Evolutionary conservation across 371 early-diverging fungal species (phyloP), one percentile per base, ranked within the genome.

Genomic region (Actinomortierella wolfii): DNA sequence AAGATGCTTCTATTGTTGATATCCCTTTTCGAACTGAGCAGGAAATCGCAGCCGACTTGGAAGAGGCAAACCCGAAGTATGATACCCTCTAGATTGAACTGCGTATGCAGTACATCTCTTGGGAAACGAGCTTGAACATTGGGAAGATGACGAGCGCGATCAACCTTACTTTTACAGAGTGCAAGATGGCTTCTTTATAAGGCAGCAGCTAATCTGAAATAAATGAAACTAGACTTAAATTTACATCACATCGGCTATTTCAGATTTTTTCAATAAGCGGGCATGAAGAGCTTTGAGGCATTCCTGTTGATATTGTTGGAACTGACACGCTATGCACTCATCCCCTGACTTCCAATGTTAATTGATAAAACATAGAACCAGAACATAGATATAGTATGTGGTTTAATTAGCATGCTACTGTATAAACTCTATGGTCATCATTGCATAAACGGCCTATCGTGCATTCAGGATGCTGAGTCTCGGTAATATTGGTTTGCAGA

Each of bases 231-330:
- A 34, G n/a, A n/a, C 11, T 34, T 8, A 54, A 20, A 61, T 56
- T 50, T 55, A 61, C 61, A 61, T 61, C 23, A 29, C 61, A 44
- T 61, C 61, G 21, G 61, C 61, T 20, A 61, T 61, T 55, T 61
- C 61, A 2, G 61, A 20, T 28, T 42, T 61, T 1, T 51, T 15
- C 23, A 61, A 56, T 51, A 17, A 29, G 56, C 55, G 17, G 42
- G 54, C 44, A 1, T 55, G 49, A 43, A 61, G 28, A 0, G 55
- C 61, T 23, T 61, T 55, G 25, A 61, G 34, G 50, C 61, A 61
- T 3, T 55, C 56, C 21, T 29, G 39, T 21, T 61, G 61, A 40
- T 61, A 61, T 23, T 50, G 51, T 34, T 61, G 61, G 28, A 61
- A 61, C 43, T 7, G 61, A 55, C 61, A 61, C 6, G 56, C 56